Evolutionary conservation across 2,329 filamentous ascomycete genomes (phyloP), one percentile per base, ranked within the genome.

Genomic region (Zymoseptoria crescenta): DNA sequence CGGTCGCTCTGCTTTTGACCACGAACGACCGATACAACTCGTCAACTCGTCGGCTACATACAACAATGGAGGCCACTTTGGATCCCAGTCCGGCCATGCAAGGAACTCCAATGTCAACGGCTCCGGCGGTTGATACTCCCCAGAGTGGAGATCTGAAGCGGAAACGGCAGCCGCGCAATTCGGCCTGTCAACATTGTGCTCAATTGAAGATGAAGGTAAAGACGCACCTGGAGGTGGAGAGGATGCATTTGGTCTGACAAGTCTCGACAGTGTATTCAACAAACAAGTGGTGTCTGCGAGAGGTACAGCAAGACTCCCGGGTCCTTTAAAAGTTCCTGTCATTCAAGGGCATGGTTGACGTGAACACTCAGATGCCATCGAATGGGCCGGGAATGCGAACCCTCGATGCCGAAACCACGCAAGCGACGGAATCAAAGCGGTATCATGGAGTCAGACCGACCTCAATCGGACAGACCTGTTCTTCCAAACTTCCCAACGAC

Each of bases 121-220:
- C 35, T 45, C 16, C 10, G 7, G 35, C 35, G 54, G 20, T 59
- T 35, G 56, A 50, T 24, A 64, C 60, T 48, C 56, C 59, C 5
- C 59, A 62, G 30, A 54, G 51, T 51, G 52, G 56, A 21, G 53
- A 56, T 45, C 41, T 61, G 49, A 69, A 70, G 53, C 56, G 66
- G 9, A 65, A 68, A 60, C 64, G 67, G 45, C 68, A 70, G 58
- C 65, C 67, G 4, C 56, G 67, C 35, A 69, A 69, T 52, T 61
- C 57, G 13, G 68, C 68, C 5, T 70, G 68, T 59, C 65, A 65
- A 54, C 57, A 56, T 53, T 70, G 68, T 58, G 62, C 67, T 3
- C 56, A 57, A n/a, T 55, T 69, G 41, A 70, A 70, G 64, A 69
- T 70, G 67, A 68, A 68, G 24, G 55, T 62, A 29, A 56, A 16